Percentiles rank a stretch among this genome's conserved stretches.
Evolutionary conservation across 2,329 filamentous ascomycete genomes (phyloP).

Genomic region (Penicillium sp.): DNA sequence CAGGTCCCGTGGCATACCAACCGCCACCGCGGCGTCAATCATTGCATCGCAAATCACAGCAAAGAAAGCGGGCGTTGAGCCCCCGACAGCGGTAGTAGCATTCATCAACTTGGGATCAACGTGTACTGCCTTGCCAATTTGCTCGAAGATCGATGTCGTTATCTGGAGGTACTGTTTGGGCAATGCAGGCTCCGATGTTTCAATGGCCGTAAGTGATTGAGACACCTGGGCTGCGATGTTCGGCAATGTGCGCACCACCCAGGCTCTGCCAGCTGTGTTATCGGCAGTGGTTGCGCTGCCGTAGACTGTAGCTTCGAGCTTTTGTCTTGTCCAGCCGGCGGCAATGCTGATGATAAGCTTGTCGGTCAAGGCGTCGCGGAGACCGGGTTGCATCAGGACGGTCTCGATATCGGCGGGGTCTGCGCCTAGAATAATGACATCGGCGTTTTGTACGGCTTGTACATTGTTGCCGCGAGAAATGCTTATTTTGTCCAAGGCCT

Average conservation of each 20-base stretch:
- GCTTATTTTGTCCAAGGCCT: slow-evolving; percentile 32
- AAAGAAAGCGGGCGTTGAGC: slow-evolving; percentile 62
- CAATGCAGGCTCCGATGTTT: slow-evolving; percentile 48
- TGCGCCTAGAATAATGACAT: slow-evolving; percentile 49
- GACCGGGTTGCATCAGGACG: slow-evolving; percentile 39
- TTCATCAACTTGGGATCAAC: slow-evolving; percentile 58
- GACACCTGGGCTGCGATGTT: slow-evolving; percentile 48
- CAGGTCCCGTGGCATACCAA: slow-evolving; percentile 60
- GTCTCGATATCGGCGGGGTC: slow-evolving; percentile 48
- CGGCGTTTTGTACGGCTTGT: slow-evolving; percentile 37
- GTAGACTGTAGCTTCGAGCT: slow-evolving; percentile 42
- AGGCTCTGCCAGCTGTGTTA: slow-evolving; percentile 23
- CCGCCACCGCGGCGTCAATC: slow-evolving; percentile 62
- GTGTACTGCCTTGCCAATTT: slow-evolving; percentile 49
- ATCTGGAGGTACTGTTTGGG: slow-evolving; percentile 38
- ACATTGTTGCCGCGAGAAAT: slow-evolving; percentile 39
- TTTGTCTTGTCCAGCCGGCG: slow-evolving; percentile 50
- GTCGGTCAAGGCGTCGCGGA: slow-evolving; percentile 41
- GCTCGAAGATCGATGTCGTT: slow-evolving; percentile 52
- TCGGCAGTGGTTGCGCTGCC: slow-evolving; percentile 18
- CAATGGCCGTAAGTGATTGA: slow-evolving; percentile 52
- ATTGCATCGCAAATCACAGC: slow-evolving; percentile 60
- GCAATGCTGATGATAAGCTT: slow-evolving; percentile 56
- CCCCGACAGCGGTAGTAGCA: slow-evolving; percentile 58
- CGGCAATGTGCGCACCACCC: slow-evolving; percentile 45